Conservation (phyloP, 768 basidiomycete genomes). For the Auricularia auricula-judae region DNA sequence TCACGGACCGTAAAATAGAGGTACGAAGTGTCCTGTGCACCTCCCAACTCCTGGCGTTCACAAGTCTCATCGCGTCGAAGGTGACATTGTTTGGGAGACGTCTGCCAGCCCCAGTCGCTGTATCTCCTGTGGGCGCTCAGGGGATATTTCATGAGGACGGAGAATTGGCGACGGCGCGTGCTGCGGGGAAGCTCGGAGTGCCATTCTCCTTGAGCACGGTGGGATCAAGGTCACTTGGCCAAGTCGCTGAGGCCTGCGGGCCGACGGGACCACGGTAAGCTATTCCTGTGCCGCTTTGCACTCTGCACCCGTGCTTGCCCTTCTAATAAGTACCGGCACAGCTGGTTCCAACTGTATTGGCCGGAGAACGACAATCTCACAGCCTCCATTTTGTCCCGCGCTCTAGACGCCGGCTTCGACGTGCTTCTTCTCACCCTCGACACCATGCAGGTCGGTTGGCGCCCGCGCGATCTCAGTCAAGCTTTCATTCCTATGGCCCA, state of each 20-base stretch:
- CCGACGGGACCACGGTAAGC: conserved; percentile 3
- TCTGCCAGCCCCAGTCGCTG: neutral
- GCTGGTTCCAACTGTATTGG: conserved; percentile 76
- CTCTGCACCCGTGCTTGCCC: neutral
- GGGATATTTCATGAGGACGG: conserved; percentile 60
- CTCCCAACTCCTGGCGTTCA: neutral
- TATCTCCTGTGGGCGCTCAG: conserved; percentile 33
- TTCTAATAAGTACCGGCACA: conserved; percentile 27
- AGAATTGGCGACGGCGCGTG: conserved; percentile 59
- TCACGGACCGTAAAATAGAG: conserved; percentile 33
- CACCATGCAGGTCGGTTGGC: conserved; percentile 63
- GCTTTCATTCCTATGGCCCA: conserved; percentile 57
- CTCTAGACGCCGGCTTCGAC: conserved; percentile 48
- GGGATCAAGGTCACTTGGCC: conserved; percentile 58
- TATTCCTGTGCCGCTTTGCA: neutral
- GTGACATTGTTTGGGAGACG: neutral
- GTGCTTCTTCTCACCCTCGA: conserved; percentile 68
- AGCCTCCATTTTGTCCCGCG: conserved; percentile 53
- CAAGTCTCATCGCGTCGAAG: neutral
- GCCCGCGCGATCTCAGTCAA: conserved; percentile 58
- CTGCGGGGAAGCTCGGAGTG: conserved; percentile 49
- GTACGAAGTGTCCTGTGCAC: neutral
- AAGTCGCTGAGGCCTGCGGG: conserved; percentile 61
- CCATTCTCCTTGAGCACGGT: conserved; percentile 73
- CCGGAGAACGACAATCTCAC: conserved; percentile 49